Conservation (phyloP, 352 stramenopile species). For the Phytophthora sp. region DNA sequence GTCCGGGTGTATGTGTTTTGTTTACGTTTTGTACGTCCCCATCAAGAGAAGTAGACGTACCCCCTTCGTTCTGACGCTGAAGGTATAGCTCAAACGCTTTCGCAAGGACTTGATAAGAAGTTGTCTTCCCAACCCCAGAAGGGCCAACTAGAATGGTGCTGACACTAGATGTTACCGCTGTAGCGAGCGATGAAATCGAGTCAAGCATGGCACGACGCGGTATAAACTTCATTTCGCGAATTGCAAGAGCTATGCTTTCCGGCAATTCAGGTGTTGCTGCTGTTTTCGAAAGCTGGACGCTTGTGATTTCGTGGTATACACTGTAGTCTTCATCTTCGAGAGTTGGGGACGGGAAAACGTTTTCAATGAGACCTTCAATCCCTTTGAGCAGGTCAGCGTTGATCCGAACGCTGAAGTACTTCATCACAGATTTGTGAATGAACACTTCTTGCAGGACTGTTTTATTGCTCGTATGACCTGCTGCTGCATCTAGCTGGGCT, state of each 20-base stretch:
- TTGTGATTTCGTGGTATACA: neutral
- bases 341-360: neutral
- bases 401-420: conserved; percentile 27
- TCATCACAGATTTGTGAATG: conserved; percentile 1
- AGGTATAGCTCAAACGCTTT: conserved; percentile 28
- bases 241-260: neutral
- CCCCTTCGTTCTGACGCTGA: neutral
- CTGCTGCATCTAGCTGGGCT: neutral
- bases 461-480: neutral
- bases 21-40: neutral
- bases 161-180: conserved; percentile 12
- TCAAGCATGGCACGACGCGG: conserved; percentile 29
- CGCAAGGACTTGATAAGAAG: conserved; percentile 41
- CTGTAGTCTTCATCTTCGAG: neutral
- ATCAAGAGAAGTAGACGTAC: neutral
- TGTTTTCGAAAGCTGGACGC: neutral
- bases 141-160: conserved; percentile 33
- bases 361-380: conserved; percentile 3
- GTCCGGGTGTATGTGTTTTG: neutral
- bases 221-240: conserved; percentile 25
- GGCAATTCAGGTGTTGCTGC: neutral
- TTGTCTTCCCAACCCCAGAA: conserved; percentile 45
- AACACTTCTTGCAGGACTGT: too few relatives aligned
- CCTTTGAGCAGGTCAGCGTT: conserved; percentile 3
- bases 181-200: conserved; percentile 12